A percentile compares a stretch with the other conserved stretches of the same genome.
Evolutionary conservation across 2,329 filamentous ascomycete species (phyloP).

Genomic region (Blastomyces parvus): DNA sequence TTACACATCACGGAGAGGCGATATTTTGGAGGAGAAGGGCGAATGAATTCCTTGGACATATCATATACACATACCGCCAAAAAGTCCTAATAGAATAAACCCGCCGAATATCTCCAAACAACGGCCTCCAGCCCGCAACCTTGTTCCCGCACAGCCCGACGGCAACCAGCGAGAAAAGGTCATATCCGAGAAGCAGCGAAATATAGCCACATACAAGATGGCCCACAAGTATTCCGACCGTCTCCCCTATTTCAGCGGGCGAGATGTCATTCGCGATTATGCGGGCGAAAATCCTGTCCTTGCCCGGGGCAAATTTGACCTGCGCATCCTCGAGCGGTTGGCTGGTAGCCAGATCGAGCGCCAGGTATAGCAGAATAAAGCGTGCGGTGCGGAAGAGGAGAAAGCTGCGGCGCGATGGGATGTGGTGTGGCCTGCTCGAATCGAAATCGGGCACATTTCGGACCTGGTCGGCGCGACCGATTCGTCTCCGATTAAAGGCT

Average conservation of each 20-base stretch:
- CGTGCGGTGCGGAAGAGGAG: constrained; percentile 9
- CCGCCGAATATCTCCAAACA: neutral
- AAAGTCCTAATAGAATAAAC: constrained; percentile 1
- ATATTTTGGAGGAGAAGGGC: neutral
- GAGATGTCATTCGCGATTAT: constrained; percentile 2
- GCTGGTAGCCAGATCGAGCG: constrained; percentile 6
- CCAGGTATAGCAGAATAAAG: constrained; percentile 11
- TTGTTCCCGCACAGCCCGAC: neutral
- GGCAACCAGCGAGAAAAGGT: constrained; percentile 3
- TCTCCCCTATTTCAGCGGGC: constrained; percentile 7
- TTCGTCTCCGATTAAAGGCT: constrained; percentile 4
- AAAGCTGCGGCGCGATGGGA: constrained; percentile 5
- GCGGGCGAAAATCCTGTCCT: constrained; percentile 9
- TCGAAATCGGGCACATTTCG: constrained; percentile 6
- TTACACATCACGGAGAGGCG: neutral
- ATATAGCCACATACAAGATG: neutral
- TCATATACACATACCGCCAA: constrained; percentile 1
- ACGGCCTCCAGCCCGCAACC: neutral
- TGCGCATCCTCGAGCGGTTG: constrained; percentile 7
- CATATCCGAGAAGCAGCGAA: neutral
- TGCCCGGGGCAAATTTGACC: constrained; percentile 8
- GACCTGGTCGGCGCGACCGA: constrained; percentile 5
- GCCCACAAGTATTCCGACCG: neutral
- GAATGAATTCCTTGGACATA: neutral
- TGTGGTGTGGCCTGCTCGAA: neutral